Evolutionary conservation across 176 grass and related monocot genomes (phyloP).

Genomic region (Melocanna baccifera): DNA sequence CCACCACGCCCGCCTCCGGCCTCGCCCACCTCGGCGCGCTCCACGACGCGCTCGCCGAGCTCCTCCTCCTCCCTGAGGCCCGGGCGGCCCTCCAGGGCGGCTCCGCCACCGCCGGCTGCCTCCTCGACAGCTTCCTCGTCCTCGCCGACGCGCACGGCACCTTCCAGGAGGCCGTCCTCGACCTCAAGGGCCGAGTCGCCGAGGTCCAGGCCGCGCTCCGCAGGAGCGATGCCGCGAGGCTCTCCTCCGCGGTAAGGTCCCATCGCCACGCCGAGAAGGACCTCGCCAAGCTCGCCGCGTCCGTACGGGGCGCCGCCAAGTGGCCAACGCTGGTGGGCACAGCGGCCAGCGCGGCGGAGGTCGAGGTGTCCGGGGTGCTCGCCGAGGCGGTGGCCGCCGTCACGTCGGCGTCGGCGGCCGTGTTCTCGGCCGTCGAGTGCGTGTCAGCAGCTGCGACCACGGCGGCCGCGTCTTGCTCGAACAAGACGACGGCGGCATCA

Average conservation of each 20-base stretch:
- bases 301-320: constrained; percentile 21
- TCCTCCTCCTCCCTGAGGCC: too few relatives aligned
- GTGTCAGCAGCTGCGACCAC: constrained; percentile 18
- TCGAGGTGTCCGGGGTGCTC: constrained; percentile 39
- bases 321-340: neutral
- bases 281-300: constrained; percentile 30
- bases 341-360: neutral
- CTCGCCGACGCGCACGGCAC: constrained; percentile 65
- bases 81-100: neutral
- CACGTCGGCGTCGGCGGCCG: constrained; percentile 16
- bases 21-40: too few relatives aligned
- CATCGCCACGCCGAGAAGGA: constrained; percentile 45
- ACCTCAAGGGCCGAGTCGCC: constrained; percentile 27
- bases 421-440: constrained; percentile 17
- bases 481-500: constrained; percentile 17
- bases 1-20: too few relatives aligned
- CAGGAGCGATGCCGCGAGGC: constrained; percentile 18
- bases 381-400: constrained; percentile 28
- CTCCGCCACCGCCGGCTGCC: neutral
- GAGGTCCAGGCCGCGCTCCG: constrained; percentile 55
- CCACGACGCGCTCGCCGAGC: too few relatives aligned
- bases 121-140: constrained; percentile 59
- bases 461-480: neutral
- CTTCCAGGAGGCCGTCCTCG: constrained; percentile 40
- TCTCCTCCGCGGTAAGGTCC: constrained; percentile 31